Evolutionary conservation across 805 yeast genomes (phyloP).

Genomic region (Yarrowia hollandica): DNA sequence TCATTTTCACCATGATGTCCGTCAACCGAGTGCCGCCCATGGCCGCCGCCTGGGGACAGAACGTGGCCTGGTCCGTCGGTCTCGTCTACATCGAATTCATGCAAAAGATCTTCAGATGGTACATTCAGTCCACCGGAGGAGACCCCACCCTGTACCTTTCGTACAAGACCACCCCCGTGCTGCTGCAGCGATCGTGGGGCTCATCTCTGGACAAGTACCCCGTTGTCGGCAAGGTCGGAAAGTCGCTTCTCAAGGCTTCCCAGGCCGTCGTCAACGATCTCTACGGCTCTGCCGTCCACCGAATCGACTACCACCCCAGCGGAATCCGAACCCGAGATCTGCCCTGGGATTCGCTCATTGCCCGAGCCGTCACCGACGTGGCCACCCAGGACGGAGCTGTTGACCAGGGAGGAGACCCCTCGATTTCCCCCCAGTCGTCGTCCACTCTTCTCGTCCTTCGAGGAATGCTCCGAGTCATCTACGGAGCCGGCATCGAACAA

Average conservation of each 20-base stretch:
- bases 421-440: constrained; percentile 36
- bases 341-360: constrained; percentile 24
- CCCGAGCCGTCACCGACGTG: constrained; percentile 1
- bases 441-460: constrained; percentile 62
- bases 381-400: constrained; percentile 7
- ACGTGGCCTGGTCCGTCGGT: constrained; percentile 95
- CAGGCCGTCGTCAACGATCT: constrained; percentile 15
- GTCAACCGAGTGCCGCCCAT: constrained; percentile 89
- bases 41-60: constrained; percentile 89
- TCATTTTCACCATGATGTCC: constrained; percentile 77
- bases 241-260: background rate
- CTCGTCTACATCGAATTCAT: constrained; percentile 73
- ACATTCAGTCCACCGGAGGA: constrained; percentile 92
- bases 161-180: constrained; percentile 61
- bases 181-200: constrained; percentile 56
- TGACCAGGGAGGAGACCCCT: constrained; percentile 29
- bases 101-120: constrained; percentile 91
- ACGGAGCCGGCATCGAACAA: constrained; percentile 71
- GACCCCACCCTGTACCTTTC: constrained; percentile 63
- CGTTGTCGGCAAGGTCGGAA: constrained; percentile 14
- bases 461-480: constrained; percentile 86
- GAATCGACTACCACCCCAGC: constrained; percentile 6
- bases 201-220: background rate
- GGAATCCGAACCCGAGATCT: constrained; percentile 17
- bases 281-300: constrained; percentile 17